A percentile compares a stretch with the other conserved stretches of the same genome.
Evolutionary conservation across 129 eudicot species (phyloP).

Genomic region (Centaurea solstitialis): DNA sequence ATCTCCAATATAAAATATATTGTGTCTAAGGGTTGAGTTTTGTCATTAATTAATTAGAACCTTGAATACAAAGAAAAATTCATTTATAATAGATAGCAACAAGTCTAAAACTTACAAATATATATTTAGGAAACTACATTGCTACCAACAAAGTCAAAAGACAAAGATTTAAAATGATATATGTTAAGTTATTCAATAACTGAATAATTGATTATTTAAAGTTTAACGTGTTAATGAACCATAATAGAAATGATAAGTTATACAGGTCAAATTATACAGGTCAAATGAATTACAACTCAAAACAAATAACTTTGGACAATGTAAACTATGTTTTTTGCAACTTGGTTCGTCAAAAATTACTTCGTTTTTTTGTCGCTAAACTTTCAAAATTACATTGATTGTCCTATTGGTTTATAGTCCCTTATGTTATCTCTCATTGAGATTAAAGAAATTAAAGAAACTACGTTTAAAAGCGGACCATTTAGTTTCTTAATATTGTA

Average conservation of each 20-base stretch:
- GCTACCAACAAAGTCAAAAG: not conserved
- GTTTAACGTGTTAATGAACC: not conserved
- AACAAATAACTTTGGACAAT: not conserved
- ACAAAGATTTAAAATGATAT: not conserved
- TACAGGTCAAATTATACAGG: not conserved
- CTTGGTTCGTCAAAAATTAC: not conserved
- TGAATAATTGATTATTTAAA: not conserved
- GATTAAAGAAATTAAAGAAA: not conserved
- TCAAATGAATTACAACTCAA: not conserved
- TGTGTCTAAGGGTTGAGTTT: not conserved
- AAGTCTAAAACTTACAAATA: not conserved
- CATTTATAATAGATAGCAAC: not conserved
- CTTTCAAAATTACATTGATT: not conserved
- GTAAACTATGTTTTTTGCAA: not conserved
- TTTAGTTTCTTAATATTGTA: too few relatives aligned
- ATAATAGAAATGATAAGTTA: not conserved
- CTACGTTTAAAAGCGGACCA: not conserved
- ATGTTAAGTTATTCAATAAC: not conserved
- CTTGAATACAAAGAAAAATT: not conserved
- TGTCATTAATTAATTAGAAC: not conserved
- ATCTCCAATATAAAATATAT: not conserved
- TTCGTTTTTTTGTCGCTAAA: not conserved
- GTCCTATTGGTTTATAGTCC: not conserved
- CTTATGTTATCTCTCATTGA: not conserved
- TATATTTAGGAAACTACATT: not conserved